Base-by-base conservation (phyloP, 2,329 filamentous ascomycete genomes). In the Lizonia empirigonia region DNA sequence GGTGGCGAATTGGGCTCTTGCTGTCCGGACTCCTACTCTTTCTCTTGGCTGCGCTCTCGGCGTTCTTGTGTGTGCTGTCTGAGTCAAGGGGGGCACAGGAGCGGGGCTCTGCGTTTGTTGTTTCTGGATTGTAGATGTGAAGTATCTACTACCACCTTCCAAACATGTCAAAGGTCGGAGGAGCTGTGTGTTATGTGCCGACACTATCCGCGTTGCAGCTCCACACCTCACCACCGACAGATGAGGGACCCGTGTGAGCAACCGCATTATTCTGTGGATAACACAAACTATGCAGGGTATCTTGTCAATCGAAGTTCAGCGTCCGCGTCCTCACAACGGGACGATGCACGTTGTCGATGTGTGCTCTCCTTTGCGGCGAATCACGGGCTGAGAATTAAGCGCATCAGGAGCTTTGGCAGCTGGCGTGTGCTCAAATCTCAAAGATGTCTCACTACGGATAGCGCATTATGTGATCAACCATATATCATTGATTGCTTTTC, bases 401-500 rank as follows among this genome's bases (percentile, higher is more conserved):
- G 9, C 37, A 40, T 30, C 20, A 45, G 23, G 29, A 45, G 40
- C 48, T 46, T 40, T 37, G 5, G 41, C 32, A 32, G 7, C 16
- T 19, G 13, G 40, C 30, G 23, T 23, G 18, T 7, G 26, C 19
- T 7, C 23, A 20, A 20, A 7, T 7, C 27, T n/a, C 13, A 10
- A 7, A 23, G 5, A 13, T 12, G 24, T 19, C 34, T 41, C 23
- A 32, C 48, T 35, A 27, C 16, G 19, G 13, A n/a, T 9, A 26
- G 20, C 19, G 30, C 16, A n/a, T 19, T 9, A 7, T 53, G 33
- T 48, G 45, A 54, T 45, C 52, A 55, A 55, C 47, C 47, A 34
- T 55, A 50, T 54, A 35, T 48, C 44, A 51, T 55, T 55, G 52
- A 55, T 46, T 51, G 46, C 52, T 56, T 56, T 56, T 50, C 41